Percentiles rank a stretch among this genome's conserved stretches.
Conservation (phyloP, 1,139 yeast genomes). For the Meyerozyma elateridarum region DNA sequence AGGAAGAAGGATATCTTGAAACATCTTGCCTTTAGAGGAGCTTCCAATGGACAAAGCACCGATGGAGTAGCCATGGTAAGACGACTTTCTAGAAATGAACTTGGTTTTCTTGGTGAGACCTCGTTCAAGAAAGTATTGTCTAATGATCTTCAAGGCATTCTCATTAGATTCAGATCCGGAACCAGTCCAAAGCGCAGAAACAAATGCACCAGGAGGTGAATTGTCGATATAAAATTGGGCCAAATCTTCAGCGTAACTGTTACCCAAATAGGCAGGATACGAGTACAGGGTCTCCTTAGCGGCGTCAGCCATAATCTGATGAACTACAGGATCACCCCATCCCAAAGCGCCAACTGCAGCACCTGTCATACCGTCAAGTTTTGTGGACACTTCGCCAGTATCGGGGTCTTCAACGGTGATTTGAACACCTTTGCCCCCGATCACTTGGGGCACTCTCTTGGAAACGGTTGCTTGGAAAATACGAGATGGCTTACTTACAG, state of each 20-base stretch:
- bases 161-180: conserved; percentile 64
- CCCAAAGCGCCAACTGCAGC: conserved; percentile 65
- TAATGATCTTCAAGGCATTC: conserved; percentile 51
- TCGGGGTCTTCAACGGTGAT: conserved; percentile 45
- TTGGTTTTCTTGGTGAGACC: conserved; percentile 46
- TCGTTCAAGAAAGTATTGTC: conserved; percentile 51
- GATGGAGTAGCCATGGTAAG: conserved; percentile 58
- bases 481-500: conserved; percentile 16
- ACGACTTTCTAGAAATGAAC: conserved; percentile 47
- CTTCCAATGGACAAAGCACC: conserved; percentile 50
- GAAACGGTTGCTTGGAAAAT: conserved; percentile 41
- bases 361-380: conserved; percentile 57
- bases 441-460: conserved; percentile 36
- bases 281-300: conserved; percentile 43
- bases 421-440: conserved; percentile 45
- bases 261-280: conserved; percentile 40
- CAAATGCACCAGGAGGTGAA: conserved; percentile 52
- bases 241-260: conserved; percentile 45
- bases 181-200: conserved; percentile 50
- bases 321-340: conserved; percentile 51
- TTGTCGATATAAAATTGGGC: conserved; percentile 48
- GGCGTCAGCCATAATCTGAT: conserved; percentile 44
- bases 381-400: conserved; percentile 34
- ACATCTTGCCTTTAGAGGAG: conserved; percentile 37
- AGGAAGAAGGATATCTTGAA: conserved; percentile 38